Base-by-base conservation (phyloP, 106 monocot species). In the Phalaenopsis aphrodite region DNA sequence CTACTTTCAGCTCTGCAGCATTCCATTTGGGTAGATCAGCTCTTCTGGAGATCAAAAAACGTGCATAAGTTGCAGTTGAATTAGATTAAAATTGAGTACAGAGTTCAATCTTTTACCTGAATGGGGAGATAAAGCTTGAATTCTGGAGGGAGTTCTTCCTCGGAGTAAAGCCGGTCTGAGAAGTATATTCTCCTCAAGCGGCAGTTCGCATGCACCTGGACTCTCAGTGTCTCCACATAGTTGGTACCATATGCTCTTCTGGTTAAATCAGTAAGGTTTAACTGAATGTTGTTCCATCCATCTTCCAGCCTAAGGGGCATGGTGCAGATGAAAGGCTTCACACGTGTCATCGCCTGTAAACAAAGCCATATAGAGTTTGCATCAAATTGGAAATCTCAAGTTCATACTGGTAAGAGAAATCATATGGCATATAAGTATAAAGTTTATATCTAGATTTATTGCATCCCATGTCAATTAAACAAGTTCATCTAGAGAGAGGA, bases 191-290 rank as follows among this genome's bases (percentile, higher is more conserved):
- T 88, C 80, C 98, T 90, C 57, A 99, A 85, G 42, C 99, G 83
- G 78, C 99, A 99, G 80, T 95, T 99, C 80, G 91, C 99, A 86
- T 99, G 99, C 52, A 99, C 93, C 82, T 95, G 95, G 42, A 99
- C 89, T 1, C 95, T 86, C 75, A 99, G 88, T 7, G 95, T 99
- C 81, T 99, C 99, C 12, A 95, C 99, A 75, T 99, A 95, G 71
- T 99, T 99, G 46, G 99, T 99, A 61, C 99, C 99, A 81, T 95
- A 99, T 15, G 99, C 99, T 57, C 95, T 91, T 76, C 93, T 91
- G 36, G 93, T 99, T 65, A 91, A 85, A 79, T 99, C 99, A 43
- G 91, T 76, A 37, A 99, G 95, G 75, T 99, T 99, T 52, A 99
- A 64, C 83, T 95, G 95, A 74, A 99, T 88, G 57, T 99, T 95